Evolutionary conservation across 1,284 basidiomycete species (phyloP), one percentile per base, ranked within the genome.

Genomic region (Ustilago tritici): DNA sequence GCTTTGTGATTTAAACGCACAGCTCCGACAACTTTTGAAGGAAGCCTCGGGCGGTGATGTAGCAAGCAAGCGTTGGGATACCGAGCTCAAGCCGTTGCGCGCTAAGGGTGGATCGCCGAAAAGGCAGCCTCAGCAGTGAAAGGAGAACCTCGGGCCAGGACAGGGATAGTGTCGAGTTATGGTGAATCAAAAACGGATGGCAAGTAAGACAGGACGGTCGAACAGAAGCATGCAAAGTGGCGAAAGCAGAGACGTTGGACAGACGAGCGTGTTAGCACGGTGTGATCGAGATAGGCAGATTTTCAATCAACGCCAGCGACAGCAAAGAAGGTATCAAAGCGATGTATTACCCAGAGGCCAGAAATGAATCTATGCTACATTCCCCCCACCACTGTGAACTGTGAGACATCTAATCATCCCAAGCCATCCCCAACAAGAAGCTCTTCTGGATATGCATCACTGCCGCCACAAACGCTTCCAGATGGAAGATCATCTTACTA

Each of bases 381-480:
- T 38, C 14, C 36, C 36, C 36, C 36, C 1, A 10, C 36, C 36
- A 38, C 36, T 14, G 14, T 38, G 9, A 28, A 40, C 38, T 43
- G 55, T 56, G 8, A 31, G n/a, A 2, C 38, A n/a, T 55, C 28
- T 41, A 76, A 56, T 76, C 74, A 31, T 78, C 76, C 72, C 71
- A 78, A 10, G 36, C 46, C 79, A 82, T 81, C 3, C 78, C 78
- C 34, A 83, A 41, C 55, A 82, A 56, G 50, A 82, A 78, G 15
- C 71, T 74, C 76, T 85, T 85, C 55, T 83, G 82, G 53, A 85
- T 70, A 58, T 82, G 77, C 85, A 86, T 86, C 46, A 85, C 85
- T 28, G 79, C 70, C 2, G 82, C 84, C 7, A 84, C 85, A 50
- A 86, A 86, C 12, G 84, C 85, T 61, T 86, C 85, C 10, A 86